Percentiles rank a stretch among this genome's conserved stretches.
Conservation (phyloP, 179 eudicot species). For the Drosera spatulata region DNA sequence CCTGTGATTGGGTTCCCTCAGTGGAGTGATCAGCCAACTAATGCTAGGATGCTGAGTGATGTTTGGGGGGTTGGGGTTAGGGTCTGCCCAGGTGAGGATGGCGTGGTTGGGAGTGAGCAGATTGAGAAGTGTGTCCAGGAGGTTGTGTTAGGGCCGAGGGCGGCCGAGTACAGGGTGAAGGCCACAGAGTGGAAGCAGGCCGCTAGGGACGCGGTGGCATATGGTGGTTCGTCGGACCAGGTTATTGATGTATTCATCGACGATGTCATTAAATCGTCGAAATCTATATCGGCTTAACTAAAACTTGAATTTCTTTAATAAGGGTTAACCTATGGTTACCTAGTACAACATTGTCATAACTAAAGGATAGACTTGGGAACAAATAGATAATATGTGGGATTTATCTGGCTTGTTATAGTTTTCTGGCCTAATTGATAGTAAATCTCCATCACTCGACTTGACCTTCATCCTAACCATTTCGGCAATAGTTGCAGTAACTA, state of each 20-base stretch:
- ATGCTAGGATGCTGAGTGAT: constrained; percentile 41
- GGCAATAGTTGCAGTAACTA: too few species aligned
- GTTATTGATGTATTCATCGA: constrained; percentile 31
- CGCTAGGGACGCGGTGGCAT: constrained; percentile 29
- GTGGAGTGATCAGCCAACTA: constrained; percentile 53
- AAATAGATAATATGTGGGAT: too few species aligned
- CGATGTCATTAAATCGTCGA: constrained; percentile 9
- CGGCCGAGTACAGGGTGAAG: constrained; percentile 24
- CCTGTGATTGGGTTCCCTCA: constrained; percentile 43
- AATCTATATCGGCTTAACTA: too few species aligned
- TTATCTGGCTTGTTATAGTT: too few species aligned
- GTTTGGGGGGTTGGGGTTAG: constrained; percentile 32
- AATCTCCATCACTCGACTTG: too few species aligned
- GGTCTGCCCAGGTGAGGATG: constrained; percentile 17
- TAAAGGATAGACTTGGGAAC: too few species aligned
- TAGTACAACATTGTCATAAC: too few species aligned
- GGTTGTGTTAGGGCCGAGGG: constrained; percentile 18
- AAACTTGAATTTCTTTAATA: too few species aligned
- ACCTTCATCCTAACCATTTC: too few species aligned
- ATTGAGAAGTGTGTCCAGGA: constrained; percentile 29
- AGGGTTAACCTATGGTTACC: too few species aligned
- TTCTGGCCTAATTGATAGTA: too few species aligned
- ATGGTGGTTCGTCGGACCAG: constrained; percentile 35
- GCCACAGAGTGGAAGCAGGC: constrained; percentile 24
- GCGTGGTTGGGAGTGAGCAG: constrained; percentile 13